Evolutionary conservation across 106 monocot species (phyloP), one percentile per base, ranked within the genome.

Genomic region (Apostasia shenzhenica): DNA sequence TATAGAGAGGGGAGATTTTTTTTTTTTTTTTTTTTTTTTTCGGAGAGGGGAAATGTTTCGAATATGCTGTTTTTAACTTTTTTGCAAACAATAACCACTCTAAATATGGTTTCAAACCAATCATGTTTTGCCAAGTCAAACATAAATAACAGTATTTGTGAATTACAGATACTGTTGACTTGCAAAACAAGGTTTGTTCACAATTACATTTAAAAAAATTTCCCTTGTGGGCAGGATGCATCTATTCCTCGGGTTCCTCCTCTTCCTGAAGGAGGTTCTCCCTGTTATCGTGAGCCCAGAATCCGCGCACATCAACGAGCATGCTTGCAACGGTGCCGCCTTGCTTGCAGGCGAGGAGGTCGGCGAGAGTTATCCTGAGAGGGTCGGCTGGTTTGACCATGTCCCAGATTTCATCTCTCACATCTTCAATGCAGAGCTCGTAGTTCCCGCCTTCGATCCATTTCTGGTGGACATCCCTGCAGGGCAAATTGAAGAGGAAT

Each of bases 401-500:
- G 51, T 97, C 97, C 97, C 97, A 97, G 48, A 97, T 97, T 78
- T 97, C 97, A 70, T 97, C 97, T 55, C 97, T 89, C 14, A 97
- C 97, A 40, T 97, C 97, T 74, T 92, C 97, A 52, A 97, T 92
- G 57, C 97, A 97, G 5, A 97, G 80, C 68, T 97, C 95, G 41
- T 97, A 97, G 59, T 97, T 92, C 10, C 97, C 92, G 26, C 92
- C 95, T 41, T 92, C 97, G 6, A 97, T 92, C 97, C 97, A 97
- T 75, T 97, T 97, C 55, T 97, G 97, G 77, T 97, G 92, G 12
- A 97, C 97, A 80, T 97, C 97, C 67, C 94, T 94, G 79, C 41
- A 62, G 14, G 45, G 14, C 61, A 11, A 62, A 59, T 26, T 10
- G 59, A 59, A 59, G 10, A 59, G 59, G 41, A 38, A 40, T 26